Conservation (phyloP, 345 rosid genomes). For the Gossypium stocksii region DNA sequence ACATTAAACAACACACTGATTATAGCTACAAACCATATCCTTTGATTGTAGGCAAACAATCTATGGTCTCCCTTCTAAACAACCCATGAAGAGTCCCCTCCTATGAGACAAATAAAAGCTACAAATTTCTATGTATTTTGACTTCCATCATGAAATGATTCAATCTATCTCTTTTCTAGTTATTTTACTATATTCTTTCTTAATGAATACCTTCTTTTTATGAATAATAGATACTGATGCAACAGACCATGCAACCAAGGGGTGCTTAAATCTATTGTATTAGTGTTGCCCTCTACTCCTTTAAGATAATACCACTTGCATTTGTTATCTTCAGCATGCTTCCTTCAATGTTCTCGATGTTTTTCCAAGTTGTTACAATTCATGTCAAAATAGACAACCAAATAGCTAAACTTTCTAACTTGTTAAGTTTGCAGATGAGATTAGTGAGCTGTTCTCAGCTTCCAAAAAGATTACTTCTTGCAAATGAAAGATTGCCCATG, state of each 20-base stretch:
- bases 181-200: background rate
- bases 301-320: background rate
- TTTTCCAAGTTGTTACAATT: background rate
- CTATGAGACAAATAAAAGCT: background rate
- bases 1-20: background rate
- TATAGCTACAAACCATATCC: too few relatives aligned
- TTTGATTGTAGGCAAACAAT: constrained; percentile 4
- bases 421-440: background rate
- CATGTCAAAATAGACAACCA: background rate
- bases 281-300: background rate
- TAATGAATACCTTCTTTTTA: background rate
- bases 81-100: background rate
- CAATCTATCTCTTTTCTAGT: background rate
- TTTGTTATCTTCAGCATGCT: background rate
- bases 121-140: background rate
- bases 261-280: background rate
- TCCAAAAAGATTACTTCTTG: background rate
- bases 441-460: background rate
- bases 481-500: background rate
- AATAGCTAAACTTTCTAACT: background rate
- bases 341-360: background rate
- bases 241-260: background rate
- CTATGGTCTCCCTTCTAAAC: background rate
- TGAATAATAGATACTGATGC: background rate
- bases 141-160: background rate